phyloP scores from a whole-genome alignment of 73 alveolate species.

The Tetrahymena elliotti region DNA sequence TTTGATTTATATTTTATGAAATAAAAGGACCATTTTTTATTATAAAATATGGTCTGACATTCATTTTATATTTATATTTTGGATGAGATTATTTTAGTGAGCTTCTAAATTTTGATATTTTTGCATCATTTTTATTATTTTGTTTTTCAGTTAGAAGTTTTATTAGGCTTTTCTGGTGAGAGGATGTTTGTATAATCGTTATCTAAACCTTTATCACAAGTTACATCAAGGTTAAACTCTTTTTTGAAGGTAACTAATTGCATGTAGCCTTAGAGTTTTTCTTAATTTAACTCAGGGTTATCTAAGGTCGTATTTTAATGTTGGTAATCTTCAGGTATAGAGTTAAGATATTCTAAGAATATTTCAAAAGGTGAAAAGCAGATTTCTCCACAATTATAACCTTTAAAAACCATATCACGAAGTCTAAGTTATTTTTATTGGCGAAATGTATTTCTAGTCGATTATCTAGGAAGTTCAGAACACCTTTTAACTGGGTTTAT shows the following conservation, averaged over 20 bases:
- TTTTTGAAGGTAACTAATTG: background rate
- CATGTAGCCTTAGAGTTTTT: background rate
- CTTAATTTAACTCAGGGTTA: background rate
- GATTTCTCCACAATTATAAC: background rate
- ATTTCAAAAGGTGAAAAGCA: background rate
- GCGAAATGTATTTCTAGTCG: background rate
- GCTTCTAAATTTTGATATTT: background rate
- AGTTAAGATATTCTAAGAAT: background rate
- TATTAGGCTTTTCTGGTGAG: background rate
- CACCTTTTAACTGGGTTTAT: background rate
- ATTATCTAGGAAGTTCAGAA: background rate
- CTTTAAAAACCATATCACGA: background rate
- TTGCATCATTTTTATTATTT: too few relatives aligned
- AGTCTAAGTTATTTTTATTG: background rate
- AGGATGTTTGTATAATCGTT: background rate
- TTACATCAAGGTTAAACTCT: background rate
- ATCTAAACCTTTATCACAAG: background rate
- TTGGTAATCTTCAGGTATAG: background rate
- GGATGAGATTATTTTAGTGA: background rate
- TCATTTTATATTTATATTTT: background rate
- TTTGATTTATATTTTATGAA: too few relatives aligned
- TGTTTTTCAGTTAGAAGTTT: background rate
- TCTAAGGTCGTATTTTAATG: background rate
- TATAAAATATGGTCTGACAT: background rate
- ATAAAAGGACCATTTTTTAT: background rate